A percentile compares a stretch with the other conserved stretches of the same genome.
Evolutionary conservation across 805 yeast genomes (phyloP).

Genomic region (Starmerella potacharoeniae): DNA sequence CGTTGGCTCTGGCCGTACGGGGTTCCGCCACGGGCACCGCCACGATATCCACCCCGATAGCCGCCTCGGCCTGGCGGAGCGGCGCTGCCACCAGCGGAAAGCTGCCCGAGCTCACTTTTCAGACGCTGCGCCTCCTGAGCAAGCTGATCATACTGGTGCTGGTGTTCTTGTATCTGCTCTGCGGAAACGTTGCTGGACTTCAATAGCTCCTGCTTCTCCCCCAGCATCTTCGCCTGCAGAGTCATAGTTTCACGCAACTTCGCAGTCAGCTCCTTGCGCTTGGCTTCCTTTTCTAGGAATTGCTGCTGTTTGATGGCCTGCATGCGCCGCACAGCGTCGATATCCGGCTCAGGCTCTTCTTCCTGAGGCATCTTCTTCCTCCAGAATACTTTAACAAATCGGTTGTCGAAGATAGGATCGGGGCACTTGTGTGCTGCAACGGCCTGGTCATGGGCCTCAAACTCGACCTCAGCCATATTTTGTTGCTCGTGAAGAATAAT

Average conservation of each 20-base stretch:
- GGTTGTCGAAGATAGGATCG: constrained; percentile 37
- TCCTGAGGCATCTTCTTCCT: constrained; percentile 21
- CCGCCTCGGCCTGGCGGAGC: constrained; percentile 3
- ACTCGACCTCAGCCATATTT: constrained; percentile 34
- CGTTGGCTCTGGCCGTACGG: constrained; percentile 15
- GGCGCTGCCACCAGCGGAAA: constrained; percentile 3
- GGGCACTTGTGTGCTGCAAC: constrained; percentile 36
- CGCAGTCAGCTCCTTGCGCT: constrained; percentile 29
- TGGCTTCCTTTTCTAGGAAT: constrained; percentile 32
- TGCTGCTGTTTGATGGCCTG: constrained; percentile 35
- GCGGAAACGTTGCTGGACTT: constrained; percentile 22
- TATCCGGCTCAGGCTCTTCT: constrained; percentile 27
- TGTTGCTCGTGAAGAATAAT: constrained; percentile 26
- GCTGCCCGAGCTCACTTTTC: constrained; percentile 28
- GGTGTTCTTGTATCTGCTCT: constrained; percentile 17
- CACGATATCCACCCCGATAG: constrained; percentile 3
- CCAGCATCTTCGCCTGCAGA: constrained; percentile 30
- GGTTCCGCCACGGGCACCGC: constrained; percentile 10
- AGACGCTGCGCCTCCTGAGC: constrained; percentile 27
- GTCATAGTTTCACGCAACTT: constrained; percentile 28
- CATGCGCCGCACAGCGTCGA: constrained; percentile 31
- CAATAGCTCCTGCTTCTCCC: constrained; percentile 31
- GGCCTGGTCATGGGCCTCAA: constrained; percentile 31
- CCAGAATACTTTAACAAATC: constrained; percentile 40
- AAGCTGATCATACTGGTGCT: constrained; percentile 24